Evolutionary conservation across 352 stramenopile species (phyloP).

Genomic region (Hyphochytrium catenoides): DNA sequence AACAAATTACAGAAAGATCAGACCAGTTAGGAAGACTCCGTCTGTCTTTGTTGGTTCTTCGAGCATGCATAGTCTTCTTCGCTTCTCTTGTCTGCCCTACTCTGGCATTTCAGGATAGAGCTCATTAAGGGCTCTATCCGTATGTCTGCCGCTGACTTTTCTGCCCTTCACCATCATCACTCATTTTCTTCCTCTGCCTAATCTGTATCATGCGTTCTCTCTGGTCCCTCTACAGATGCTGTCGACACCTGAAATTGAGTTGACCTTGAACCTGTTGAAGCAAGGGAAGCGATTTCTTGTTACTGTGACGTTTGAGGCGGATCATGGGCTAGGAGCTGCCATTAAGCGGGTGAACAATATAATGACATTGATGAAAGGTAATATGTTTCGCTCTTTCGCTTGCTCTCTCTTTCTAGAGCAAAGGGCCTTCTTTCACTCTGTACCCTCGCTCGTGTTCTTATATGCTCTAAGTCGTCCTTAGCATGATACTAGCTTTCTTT

Average conservation of each 20-base stretch:
- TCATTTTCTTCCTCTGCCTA: neutral
- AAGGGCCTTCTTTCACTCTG: too few relatives aligned
- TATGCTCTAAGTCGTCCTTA: too few relatives aligned
- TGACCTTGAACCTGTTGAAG: slow-evolving; percentile 71
- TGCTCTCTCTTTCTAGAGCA: too few relatives aligned
- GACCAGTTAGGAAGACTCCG: too few relatives aligned
- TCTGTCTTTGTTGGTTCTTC: too few relatives aligned
- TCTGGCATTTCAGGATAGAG: too few relatives aligned
- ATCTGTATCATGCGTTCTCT: neutral
- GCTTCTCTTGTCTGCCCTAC: too few relatives aligned
- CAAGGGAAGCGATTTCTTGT: slow-evolving; percentile 69
- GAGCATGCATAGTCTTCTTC: too few relatives aligned
- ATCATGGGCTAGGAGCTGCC: slow-evolving; percentile 56
- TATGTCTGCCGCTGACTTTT: neutral
- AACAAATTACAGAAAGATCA: too few relatives aligned
- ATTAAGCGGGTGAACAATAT: slow-evolving; percentile 64
- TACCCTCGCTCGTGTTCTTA: too few relatives aligned
- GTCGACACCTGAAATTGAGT: slow-evolving; percentile 61
- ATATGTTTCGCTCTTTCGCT: too few relatives aligned
- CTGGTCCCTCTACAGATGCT: slow-evolving; percentile 19
- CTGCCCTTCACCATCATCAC: neutral
- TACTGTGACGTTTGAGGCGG: slow-evolving; percentile 63
- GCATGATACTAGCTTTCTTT: too few relatives aligned
- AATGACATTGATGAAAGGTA: slow-evolving; percentile 73
- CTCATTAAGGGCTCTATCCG: slow-evolving; percentile 9